phyloP scores from a whole-genome alignment of 108 stramenopile species.

The Pseudonitzschia pungens region DNA sequence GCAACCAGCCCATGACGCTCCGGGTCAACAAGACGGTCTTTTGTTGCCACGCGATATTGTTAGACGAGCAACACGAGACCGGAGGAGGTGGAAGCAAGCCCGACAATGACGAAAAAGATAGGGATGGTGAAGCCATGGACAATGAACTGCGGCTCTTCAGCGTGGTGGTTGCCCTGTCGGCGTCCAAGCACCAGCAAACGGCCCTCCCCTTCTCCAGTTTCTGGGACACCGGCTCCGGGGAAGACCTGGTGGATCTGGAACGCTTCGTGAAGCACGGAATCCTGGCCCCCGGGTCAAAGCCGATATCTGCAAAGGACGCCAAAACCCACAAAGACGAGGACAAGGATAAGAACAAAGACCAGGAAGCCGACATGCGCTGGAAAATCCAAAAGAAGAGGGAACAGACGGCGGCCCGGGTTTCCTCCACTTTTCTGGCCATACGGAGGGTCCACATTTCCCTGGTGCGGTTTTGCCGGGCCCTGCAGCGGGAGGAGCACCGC shows the following conservation, averaged over 20 bases:
- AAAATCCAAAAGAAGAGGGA: constrained; percentile 1
- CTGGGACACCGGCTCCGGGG: constrained; percentile 14
- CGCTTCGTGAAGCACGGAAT: constrained; percentile 23
- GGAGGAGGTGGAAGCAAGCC: not conserved
- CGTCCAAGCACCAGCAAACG: constrained; percentile 26
- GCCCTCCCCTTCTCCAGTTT: constrained; percentile 26
- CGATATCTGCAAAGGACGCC: not conserved
- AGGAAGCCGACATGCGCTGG: not conserved
- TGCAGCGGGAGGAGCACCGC: constrained; percentile 75
- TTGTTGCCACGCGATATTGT: constrained; percentile 75
- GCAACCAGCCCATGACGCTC: constrained; percentile 79
- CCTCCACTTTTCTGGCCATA: constrained; percentile 50
- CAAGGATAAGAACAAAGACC: constrained; percentile 6
- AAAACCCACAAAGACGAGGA: not conserved
- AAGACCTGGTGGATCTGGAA: constrained; percentile 32
- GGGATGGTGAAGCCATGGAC: not conserved
- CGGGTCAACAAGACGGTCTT: constrained; percentile 77
- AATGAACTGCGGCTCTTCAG: constrained; percentile 56
- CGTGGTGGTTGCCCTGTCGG: constrained; percentile 71
- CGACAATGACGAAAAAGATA: not conserved
- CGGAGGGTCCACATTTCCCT: constrained; percentile 71
- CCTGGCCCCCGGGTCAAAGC: not conserved
- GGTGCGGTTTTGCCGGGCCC: constrained; percentile 64
- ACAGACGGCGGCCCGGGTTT: constrained; percentile 13
- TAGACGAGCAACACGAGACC: constrained; percentile 26